Evolutionary conservation across 192 early-diverging fungal genomes (phyloP).

Genomic region (Ambispora gerdemannii): DNA sequence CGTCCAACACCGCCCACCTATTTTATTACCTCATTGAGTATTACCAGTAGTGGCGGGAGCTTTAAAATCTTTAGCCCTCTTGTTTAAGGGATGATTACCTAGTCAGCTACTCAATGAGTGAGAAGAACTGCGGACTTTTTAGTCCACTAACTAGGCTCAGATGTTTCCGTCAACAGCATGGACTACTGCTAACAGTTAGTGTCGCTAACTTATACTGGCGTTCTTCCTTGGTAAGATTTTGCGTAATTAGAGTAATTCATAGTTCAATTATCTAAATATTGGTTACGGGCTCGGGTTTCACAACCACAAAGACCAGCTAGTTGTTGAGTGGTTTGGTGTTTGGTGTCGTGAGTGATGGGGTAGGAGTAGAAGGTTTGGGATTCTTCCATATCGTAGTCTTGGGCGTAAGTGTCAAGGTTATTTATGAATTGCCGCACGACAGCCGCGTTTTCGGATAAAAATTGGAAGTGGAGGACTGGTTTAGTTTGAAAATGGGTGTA

Average conservation of each 20-base stretch:
- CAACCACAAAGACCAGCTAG: constrained; percentile 1
- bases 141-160: constrained; percentile 8
- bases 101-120: neutral
- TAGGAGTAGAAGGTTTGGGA: neutral
- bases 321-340: constrained; percentile 6
- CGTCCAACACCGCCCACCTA: too few species aligned
- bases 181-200: neutral
- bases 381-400: neutral
- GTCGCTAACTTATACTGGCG: neutral
- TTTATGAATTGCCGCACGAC: neutral
- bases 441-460: neutral
- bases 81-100: neutral
- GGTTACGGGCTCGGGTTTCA: constrained; percentile 14
- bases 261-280: constrained; percentile 6
- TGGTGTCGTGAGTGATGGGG: constrained; percentile 4
- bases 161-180: constrained; percentile 1
- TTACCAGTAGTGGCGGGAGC: neutral
- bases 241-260: neutral
- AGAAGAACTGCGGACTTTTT: neutral
- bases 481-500: neutral
- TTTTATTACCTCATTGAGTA: too few species aligned
- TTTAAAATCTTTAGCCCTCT: neutral
- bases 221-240: neutral
- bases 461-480: neutral
- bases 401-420: constrained; percentile 10